Evolutionary conservation across 2,329 filamentous ascomycete species (phyloP), one percentile per base, ranked within the genome.

Genomic region (Neopestalotiopsis sp.): DNA sequence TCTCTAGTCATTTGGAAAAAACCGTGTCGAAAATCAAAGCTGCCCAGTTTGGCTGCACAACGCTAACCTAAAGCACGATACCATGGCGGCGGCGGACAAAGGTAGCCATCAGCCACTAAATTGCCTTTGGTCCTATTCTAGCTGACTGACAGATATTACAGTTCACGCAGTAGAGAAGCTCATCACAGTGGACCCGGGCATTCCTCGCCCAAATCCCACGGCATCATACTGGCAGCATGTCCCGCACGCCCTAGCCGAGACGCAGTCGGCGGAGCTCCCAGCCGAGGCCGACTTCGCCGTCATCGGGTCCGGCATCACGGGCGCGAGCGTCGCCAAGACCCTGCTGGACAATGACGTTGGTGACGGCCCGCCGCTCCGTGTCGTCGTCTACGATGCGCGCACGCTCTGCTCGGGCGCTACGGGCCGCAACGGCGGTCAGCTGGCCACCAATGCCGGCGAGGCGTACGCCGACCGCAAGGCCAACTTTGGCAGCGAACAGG

Each of bases 181-280:
- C 34, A 38, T 38, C 34, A 38, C 5, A 38, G 34, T 7, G 0
- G 34, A 38, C 34, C 34, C 34, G 6, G 34, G 34, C 6, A 38
- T 38, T 38, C 34, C 34, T 38, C 34, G 34, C 3, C 34, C 6
- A 38, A 45, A 45, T 63, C 32, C 20, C 3, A 63, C 34, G 1
- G n/a, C n/a, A 6, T 60, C 60, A 24, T 45, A 63, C 24, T 63
- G 60, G 60, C 60, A 63, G n/a, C 60, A 24, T 13, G n/a, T 45
- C 12, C 60, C 60, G 9, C 60, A 63, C 12, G 12, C 3, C 12
- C 32, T 63, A 7, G 60, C 34, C 10, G 30, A 63, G 38, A 60
- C 57, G 28, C 57, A 60, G 10, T 60, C 57, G 14, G 9, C 34
- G 1, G 17, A 10, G 14, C 30, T 38, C 4, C 30, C 30, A 2